Base-by-base conservation (phyloP, 108 stramenopile species). In the Cylindrotheca fusiformis region DNA sequence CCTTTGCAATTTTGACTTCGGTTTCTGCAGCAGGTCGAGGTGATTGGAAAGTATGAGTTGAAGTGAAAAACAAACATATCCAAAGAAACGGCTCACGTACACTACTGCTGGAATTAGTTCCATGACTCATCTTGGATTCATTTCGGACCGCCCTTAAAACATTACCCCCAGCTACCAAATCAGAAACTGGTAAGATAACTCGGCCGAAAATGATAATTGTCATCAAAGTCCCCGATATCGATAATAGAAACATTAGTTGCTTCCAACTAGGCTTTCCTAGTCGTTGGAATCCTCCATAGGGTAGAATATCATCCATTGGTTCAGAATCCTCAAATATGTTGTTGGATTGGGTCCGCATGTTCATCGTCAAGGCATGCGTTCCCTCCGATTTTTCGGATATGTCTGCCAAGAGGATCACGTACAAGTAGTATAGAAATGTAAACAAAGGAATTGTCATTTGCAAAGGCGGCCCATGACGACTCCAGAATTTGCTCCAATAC, bases 81-180 rank as follows among this genome's bases (percentile, higher is more conserved):
- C 14, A 17, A 4, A n/a, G n/a, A n/a, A n/a, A n/a, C n/a, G n/a
- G 6, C n/a, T n/a, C n/a, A 50, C 32, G 0, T 54, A 30, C 45
- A 0, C 45, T 32, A 0, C 46, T 26, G 8, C 21, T 47, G 0
- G 6, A 10, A 19, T 22, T 22, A 52, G 51, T 22, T 52, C 12
- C 18, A 41, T 41, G 19, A 18, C 25, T 0, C 44, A 19, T n/a
- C 52, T 75, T 82, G 10, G 75, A 55, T 46, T 87, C 82, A 5
- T 72, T 74, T 30, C 85, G 67, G 20, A 87, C 55, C 18, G 76
- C 75, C 36, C 78, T 82, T 52, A 85, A 57, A 2, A 84, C 84
- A 60, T 82, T 82, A 14, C 69, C 66, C 3, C 89, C 89, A 10
- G 86, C 86, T 4, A 86, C 82, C 48, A 87, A 72, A 56, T 88